Percentiles rank a stretch among this genome's conserved stretches.
Evolutionary conservation across 139 green algal species (phyloP).

Genomic region (Chlorella sp.): DNA sequence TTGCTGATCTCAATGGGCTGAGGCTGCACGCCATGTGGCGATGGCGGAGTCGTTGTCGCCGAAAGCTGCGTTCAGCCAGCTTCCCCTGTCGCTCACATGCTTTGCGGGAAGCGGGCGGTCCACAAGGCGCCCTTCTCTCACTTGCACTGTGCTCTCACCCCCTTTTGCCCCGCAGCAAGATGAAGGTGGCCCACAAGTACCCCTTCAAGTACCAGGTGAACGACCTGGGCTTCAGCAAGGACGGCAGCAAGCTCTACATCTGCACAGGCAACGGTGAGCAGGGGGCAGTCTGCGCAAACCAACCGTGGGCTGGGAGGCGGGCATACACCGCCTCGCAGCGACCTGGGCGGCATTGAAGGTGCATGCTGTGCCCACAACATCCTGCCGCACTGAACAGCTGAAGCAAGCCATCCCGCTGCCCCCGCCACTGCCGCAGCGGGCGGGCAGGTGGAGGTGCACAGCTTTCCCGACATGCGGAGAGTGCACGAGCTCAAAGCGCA

Average conservation of each 20-base stretch:
- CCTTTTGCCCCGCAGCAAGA: not conserved
- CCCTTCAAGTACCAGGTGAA: conserved; percentile 42
- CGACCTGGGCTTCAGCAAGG: conserved; percentile 29
- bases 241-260: conserved; percentile 16
- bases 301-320: too few species aligned
- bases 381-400: too few species aligned
- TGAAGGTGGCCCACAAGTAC: conserved; percentile 44
- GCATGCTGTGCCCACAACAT: too few species aligned
- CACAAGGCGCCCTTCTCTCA: too few species aligned
- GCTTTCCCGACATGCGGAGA: conserved; percentile 34
- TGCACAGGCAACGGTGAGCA: conserved; percentile 6
- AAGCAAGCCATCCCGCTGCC: too few species aligned
- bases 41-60: not conserved
- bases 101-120: too few species aligned
- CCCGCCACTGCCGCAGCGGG: not conserved
- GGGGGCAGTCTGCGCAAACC: too few species aligned
- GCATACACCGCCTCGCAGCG: too few species aligned
- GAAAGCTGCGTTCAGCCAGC: not conserved
- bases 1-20: not conserved
- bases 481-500: conserved; percentile 25
- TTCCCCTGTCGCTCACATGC: not conserved
- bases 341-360: not conserved
- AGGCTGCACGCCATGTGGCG: not conserved
- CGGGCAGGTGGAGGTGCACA: conserved; percentile 30
- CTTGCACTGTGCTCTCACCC: too few species aligned